Evolutionary conservation across 345 rosid species (phyloP).

Genomic region (Euclidium syriacum): DNA sequence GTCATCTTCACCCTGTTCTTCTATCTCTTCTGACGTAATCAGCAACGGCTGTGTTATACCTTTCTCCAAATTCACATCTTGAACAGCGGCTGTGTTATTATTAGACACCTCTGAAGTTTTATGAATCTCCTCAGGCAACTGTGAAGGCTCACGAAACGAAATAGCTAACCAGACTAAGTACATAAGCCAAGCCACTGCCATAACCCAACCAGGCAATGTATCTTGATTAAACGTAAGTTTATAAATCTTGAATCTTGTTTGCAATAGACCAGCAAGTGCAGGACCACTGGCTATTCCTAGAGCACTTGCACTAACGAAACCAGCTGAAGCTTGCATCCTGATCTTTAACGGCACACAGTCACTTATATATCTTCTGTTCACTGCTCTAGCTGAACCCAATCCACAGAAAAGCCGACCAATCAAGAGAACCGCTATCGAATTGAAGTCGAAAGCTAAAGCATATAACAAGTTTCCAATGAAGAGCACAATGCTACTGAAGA

Average conservation of each 20-base stretch:
- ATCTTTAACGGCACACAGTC: constrained; percentile 88
- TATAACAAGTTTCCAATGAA: constrained; percentile 72
- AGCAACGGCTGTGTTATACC: constrained; percentile 73
- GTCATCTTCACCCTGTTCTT: constrained; percentile 53
- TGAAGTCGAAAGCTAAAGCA: constrained; percentile 77
- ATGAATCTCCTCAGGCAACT: constrained; percentile 35
- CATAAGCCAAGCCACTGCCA: constrained; percentile 85
- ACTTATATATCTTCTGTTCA: constrained; percentile 92
- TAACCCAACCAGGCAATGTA: constrained; percentile 97
- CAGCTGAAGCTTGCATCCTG: constrained; percentile 98
- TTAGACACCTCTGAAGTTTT: constrained; percentile 29
- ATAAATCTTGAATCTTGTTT: constrained; percentile 66
- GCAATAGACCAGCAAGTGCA: constrained; percentile 91
- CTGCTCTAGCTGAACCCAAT: constrained; percentile 98
- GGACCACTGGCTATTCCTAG: constrained; percentile 99
- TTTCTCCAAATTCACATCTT: constrained; percentile 55
- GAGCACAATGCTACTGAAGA: constrained; percentile 88
- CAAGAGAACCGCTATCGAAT: constrained; percentile 67
- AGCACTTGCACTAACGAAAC: constrained; percentile 99
- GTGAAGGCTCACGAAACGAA: constrained; percentile 72
- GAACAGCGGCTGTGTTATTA: constrained; percentile 35
- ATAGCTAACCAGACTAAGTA: constrained; percentile 76
- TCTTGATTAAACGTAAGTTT: constrained; percentile 69
- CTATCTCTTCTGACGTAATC: constrained; percentile 44
- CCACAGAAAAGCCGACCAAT: constrained; percentile 90